Evolutionary conservation across 1,284 basidiomycete genomes (phyloP).

Genomic region (Cutaneotrichosporon cavernicola): DNA sequence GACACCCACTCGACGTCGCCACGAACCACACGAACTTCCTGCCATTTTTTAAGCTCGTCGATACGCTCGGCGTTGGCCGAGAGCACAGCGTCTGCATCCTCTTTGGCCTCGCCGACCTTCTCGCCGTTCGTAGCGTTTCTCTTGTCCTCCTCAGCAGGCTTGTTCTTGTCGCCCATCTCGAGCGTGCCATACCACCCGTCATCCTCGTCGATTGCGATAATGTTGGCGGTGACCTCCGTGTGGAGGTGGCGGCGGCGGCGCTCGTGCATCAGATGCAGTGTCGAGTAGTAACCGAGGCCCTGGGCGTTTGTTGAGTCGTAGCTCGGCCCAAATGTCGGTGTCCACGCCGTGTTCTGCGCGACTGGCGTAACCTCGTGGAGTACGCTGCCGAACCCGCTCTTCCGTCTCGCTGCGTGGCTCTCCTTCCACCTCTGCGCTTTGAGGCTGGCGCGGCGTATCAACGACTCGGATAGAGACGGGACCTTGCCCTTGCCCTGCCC

Average conservation of each 20-base stretch:
- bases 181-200: conserved; percentile 17
- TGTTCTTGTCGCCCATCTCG: conserved; percentile 2
- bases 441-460: conserved; percentile 41
- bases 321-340: conserved; percentile 42
- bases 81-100: conserved; percentile 30
- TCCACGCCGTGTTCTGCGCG: conserved; percentile 23
- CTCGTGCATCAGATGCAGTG: conserved; percentile 44
- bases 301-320: conserved; percentile 38
- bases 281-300: conserved; percentile 39
- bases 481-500: conserved; percentile 17
- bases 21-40: conserved; percentile 34
- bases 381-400: conserved; percentile 6
- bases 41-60: conserved; percentile 45
- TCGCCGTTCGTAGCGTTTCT: conserved; percentile 8
- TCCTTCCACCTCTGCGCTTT: conserved; percentile 47
- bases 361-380: conserved; percentile 13
- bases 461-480: conserved; percentile 31
- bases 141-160: conserved; percentile 10
- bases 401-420: conserved; percentile 9
- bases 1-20: conserved; percentile 26
- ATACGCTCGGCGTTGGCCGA: conserved; percentile 37
- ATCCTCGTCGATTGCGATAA: conserved; percentile 10
- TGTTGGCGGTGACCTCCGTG: conserved; percentile 13
- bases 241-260: conserved; percentile 24
- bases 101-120: conserved; percentile 22